These are phyloP conservation scores for Echinosophora koreensis DNA, from an alignment of 306 rosid species.

Conservation along the genomic window DNA sequence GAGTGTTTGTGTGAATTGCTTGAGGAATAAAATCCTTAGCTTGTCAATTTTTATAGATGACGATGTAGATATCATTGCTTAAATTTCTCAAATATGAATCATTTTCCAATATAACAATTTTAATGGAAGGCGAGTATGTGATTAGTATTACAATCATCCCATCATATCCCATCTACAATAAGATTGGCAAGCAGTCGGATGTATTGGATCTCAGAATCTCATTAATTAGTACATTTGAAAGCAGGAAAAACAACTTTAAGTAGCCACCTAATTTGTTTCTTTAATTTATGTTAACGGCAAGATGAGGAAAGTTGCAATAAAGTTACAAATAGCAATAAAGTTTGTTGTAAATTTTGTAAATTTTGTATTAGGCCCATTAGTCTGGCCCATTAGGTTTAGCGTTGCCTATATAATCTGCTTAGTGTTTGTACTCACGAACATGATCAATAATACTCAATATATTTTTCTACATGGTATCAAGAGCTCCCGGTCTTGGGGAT, in stretches of 20 bases:
- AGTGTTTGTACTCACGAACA: too few species aligned
- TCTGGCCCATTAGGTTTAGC: too few species aligned
- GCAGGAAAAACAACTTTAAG: slow-evolving; percentile 26
- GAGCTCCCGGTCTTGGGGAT: too few species aligned
- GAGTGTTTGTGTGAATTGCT: too few species aligned
- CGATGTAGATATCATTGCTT: not conserved
- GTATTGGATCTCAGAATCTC: not conserved
- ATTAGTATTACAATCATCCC: not conserved
- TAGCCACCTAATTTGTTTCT: not conserved
- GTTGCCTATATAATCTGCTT: too few species aligned
- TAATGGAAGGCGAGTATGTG: slow-evolving; percentile 1
- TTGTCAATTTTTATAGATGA: too few species aligned
- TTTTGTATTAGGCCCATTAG: too few species aligned
- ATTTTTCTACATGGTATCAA: too few species aligned
- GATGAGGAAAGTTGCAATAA: slow-evolving; percentile 11
- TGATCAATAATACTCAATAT: too few species aligned
- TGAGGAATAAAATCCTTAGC: too few species aligned
- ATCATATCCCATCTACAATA: slow-evolving; percentile 19
- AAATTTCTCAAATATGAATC: not conserved
- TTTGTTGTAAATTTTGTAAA: too few species aligned
- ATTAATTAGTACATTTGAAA: slow-evolving; percentile 1
- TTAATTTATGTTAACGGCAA: slow-evolving; percentile 23
- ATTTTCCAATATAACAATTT: not conserved
- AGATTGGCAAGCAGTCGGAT: slow-evolving; percentile 18
- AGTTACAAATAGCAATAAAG: slow-evolving; percentile 16